Percentiles rank a stretch among this genome's conserved stretches.
Evolutionary conservation across 2,329 filamentous ascomycete species (phyloP).

Genomic region (Alternaria hordeiaustralica): DNA sequence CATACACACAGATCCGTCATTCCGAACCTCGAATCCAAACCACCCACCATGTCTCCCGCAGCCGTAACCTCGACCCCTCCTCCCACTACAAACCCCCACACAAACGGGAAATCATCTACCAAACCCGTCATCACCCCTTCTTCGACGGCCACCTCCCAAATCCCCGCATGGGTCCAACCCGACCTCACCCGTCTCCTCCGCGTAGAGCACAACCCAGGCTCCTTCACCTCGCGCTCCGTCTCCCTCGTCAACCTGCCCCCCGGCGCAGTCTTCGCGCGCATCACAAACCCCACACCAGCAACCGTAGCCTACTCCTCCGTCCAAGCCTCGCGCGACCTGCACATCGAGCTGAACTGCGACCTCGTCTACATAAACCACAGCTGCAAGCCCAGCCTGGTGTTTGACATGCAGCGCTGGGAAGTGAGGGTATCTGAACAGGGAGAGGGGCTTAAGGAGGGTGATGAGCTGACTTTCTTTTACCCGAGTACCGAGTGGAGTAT

Average conservation of each 20-base stretch:
- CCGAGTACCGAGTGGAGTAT: constrained; percentile 77
- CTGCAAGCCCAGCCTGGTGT: constrained; percentile 60
- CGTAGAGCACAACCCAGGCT: constrained; percentile 48
- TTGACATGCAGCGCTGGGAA: constrained; percentile 58
- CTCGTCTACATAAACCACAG: constrained; percentile 65
- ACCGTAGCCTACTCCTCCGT: constrained; percentile 60
- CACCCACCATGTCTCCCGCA: constrained; percentile 36
- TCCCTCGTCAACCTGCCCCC: constrained; percentile 59
- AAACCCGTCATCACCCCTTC: constrained; percentile 29
- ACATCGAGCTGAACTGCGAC: constrained; percentile 65
- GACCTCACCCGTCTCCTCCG: constrained; percentile 49
- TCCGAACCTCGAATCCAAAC: neutral
- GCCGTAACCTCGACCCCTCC: constrained; percentile 29
- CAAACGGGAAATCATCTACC: constrained; percentile 29
- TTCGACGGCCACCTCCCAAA: constrained; percentile 14
- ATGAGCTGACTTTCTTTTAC: constrained; percentile 69
- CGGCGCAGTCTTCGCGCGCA: constrained; percentile 58
- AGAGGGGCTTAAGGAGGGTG: constrained; percentile 44
- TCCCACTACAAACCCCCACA: constrained; percentile 14
- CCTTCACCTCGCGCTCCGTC: constrained; percentile 53
- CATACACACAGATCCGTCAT: neutral
- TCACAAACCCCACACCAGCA: constrained; percentile 55
- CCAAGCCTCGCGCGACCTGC: constrained; percentile 56
- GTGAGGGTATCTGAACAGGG: constrained; percentile 60
- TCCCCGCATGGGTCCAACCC: constrained; percentile 47